Conservation (phyloP, 805 yeast species). For the Jamesozyma gamospora region DNA sequence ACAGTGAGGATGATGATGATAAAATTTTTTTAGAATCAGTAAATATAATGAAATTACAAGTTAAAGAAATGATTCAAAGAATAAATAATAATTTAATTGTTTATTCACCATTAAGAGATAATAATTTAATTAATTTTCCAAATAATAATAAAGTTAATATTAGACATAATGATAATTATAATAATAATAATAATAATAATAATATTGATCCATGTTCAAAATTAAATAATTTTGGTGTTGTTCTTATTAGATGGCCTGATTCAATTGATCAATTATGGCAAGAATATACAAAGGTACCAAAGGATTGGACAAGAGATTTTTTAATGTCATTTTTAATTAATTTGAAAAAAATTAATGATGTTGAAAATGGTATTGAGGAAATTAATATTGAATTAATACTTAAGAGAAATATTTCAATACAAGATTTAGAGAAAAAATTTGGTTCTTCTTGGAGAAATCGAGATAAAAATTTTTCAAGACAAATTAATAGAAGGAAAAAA, state of each 20-base stretch:
- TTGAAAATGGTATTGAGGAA: conserved; percentile 1
- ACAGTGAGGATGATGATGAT: neutral
- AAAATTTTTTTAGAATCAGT: neutral
- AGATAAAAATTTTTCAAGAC: conserved; percentile 26
- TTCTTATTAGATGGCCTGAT: conserved; percentile 23
- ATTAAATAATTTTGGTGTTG: conserved; percentile 22
- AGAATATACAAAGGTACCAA: conserved; percentile 22
- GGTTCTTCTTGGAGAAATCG: conserved; percentile 25
- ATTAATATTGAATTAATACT: conserved; percentile 10
- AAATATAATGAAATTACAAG: neutral
- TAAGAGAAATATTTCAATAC: conserved; percentile 17
- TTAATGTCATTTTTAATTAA: conserved; percentile 13
- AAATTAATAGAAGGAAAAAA: conserved; percentile 26
- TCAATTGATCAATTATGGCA: conserved; percentile 24
- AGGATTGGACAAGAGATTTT: conserved; percentile 20
- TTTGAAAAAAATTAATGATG: conserved; percentile 10
- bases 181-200: neutral
- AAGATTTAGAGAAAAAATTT: conserved; percentile 16
- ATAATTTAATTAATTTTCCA: neutral
- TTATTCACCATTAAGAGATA: neutral
- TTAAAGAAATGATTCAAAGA: neutral
- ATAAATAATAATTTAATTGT: neutral
- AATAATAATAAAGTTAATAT: neutral
- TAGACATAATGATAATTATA: neutral
- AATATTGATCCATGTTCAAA: conserved; percentile 11